Evolutionary conservation across 1,284 basidiomycete genomes (phyloP), one percentile per base, ranked within the genome.

Genomic region (Papiliotrema laurentii): DNA sequence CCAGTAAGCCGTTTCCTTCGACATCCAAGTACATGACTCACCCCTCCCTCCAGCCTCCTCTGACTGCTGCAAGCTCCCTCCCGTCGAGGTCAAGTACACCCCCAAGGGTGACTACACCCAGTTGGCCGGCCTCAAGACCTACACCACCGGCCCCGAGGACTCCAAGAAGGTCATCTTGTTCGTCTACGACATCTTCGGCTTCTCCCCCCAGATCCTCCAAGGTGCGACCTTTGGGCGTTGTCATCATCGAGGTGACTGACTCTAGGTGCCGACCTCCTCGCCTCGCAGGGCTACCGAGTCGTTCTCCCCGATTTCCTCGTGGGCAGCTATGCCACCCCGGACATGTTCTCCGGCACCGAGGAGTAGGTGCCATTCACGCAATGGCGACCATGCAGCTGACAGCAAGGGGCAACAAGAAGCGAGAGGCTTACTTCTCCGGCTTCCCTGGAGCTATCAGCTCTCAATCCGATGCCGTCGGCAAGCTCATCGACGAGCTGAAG

Each of bases 61-160:
- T 22, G 76, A 74, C n/a, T 78, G 76, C 70, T 78, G 76, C 71
- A 63, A 63, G 44, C 68, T 77, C 47, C 74, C 76, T 24, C 75
- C 77, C 38, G 75, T 76, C 48, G 57, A 75, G 64, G 71, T 71
- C 45, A 65, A 75, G 48, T 77, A 78, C 69, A 68, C 73, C n/a
- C 69, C 75, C 54, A 76, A 76, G 66, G 77, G 77, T 28, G 49
- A 55, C 6, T 76, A 64, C 50, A 44, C 42, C 27, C 66, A 68
- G 22, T 53, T 76, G 51, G 58, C 66, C 26, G 75, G 68, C 31
- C 58, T 72, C 51, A 75, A 74, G 61, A 63, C 69, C 14, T 75
- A 75, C 53, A 55, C 53, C 9, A 53, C 61, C 27, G 69, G 72
- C 37, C 54, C 60, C 25, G 60, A 61, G 30, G 60, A 67, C 46